Conservation (phyloP, 805 yeast genomes). For the Sugiyamaella qingdaonensis region DNA sequence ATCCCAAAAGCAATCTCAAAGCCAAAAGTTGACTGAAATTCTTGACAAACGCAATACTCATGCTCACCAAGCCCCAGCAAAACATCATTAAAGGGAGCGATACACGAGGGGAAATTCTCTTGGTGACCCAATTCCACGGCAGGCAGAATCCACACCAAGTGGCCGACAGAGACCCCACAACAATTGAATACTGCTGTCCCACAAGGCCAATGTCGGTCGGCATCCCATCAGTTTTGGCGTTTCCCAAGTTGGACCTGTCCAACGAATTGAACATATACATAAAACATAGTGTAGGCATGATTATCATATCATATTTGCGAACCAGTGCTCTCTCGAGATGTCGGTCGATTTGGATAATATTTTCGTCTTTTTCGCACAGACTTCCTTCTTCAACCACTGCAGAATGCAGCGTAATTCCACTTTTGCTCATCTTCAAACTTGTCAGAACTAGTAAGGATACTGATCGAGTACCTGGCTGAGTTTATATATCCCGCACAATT, state of each 20-base stretch:
- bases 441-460: too few relatives aligned
- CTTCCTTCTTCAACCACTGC: neutral
- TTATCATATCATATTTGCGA: constrained; percentile 61
- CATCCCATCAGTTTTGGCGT: constrained; percentile 71
- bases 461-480: too few relatives aligned
- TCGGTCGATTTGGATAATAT: neutral
- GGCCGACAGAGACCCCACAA: constrained; percentile 69
- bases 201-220: constrained; percentile 48
- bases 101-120: constrained; percentile 33
- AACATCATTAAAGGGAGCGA: constrained; percentile 37
- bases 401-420: neutral
- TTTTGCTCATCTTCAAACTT: neutral
- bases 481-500: neutral
- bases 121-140: constrained; percentile 35
- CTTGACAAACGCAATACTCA: constrained; percentile 35
- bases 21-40: constrained; percentile 56
- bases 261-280: constrained; percentile 72
- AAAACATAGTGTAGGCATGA: constrained; percentile 72
- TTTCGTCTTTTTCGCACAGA: neutral
- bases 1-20: constrained; percentile 60
- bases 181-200: constrained; percentile 59
- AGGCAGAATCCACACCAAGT: constrained; percentile 49
- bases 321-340: neutral
- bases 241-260: constrained; percentile 78
- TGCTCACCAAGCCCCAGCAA: constrained; percentile 37